Conservation (phyloP, 2,329 filamentous ascomycete genomes). For the Neonectria sp. region DNA sequence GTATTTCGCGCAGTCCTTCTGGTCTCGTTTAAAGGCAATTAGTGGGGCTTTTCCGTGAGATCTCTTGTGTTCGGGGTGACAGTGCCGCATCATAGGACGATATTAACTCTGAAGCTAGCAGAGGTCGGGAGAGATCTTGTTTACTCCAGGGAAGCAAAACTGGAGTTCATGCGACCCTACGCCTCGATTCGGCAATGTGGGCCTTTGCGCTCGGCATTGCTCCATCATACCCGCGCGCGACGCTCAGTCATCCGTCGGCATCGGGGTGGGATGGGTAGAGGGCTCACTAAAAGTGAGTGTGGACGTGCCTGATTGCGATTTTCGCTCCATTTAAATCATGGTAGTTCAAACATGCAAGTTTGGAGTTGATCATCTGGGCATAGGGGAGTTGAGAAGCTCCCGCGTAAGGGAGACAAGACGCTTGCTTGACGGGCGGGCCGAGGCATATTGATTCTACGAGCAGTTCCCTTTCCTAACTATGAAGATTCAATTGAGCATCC, state of each 20-base stretch:
- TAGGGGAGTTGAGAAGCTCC: no score
- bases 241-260: conserved; percentile 17
- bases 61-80: background rate
- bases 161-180: background rate
- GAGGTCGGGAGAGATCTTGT: background rate
- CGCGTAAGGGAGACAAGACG: no score
- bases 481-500: no score
- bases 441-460: no score
- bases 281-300: background rate
- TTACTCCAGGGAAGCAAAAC: conserved; percentile 3
- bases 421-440: no score
- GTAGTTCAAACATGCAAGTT: background rate
- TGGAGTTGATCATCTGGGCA: no score
- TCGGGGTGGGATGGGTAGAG: conserved; percentile 2
- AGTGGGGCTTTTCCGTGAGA: background rate
- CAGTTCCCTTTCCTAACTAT: no score
- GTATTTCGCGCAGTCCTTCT: background rate
- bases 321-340: no score
- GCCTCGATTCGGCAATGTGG: conserved; percentile 8
- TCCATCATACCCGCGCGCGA: conserved; percentile 17
- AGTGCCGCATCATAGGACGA: background rate
- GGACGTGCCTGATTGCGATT: no score
- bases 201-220: conserved; percentile 10
- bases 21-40: background rate
- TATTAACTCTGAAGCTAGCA: background rate